Conservation (phyloP, 768 basidiomycete genomes). For the Flagelloscypha sp. region DNA sequence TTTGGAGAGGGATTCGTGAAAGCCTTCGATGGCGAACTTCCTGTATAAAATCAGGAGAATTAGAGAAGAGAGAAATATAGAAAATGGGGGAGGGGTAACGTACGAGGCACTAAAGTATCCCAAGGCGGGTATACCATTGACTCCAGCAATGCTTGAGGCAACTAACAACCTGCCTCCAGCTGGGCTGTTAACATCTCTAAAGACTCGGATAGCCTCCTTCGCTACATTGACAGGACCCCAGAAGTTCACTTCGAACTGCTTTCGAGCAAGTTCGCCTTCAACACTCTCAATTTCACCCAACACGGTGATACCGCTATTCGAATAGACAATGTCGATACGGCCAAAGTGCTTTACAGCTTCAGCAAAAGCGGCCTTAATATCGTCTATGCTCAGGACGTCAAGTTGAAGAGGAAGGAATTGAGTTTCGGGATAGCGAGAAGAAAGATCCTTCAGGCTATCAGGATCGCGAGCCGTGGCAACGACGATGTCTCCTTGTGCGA, state of each 20-base stretch:
- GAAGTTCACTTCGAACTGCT: conserved; percentile 20
- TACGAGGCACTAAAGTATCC: conserved; percentile 19
- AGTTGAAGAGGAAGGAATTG: conserved; percentile 22
- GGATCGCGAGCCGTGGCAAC: conserved; percentile 27
- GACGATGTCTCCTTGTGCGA: conserved; percentile 25
- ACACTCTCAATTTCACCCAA: conserved; percentile 17
- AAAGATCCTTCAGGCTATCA: conserved; percentile 18
- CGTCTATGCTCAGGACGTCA: conserved; percentile 26
- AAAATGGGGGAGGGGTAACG: no score
- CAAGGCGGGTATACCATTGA: conserved; percentile 4
- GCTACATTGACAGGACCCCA: conserved; percentile 21
- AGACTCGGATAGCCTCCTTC: conserved; percentile 21
- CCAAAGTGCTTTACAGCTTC: conserved; percentile 7
- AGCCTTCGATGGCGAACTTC: conserved; percentile 27
- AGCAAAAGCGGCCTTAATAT: conserved; percentile 11
- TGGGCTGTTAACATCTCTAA: conserved; percentile 28
- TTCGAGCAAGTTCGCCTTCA: conserved; percentile 12
- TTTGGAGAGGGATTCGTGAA: conserved; percentile 22
- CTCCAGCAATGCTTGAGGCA: conserved; percentile 18
- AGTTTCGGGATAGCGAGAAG: conserved; percentile 12
- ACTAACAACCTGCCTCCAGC: conserved; percentile 26
- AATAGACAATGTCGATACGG: conserved; percentile 13
- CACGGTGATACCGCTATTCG: conserved; percentile 11
- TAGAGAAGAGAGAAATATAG: no score
- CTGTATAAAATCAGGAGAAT: no score